Percentiles rank a stretch among this genome's conserved stretches.
Conservation (phyloP, 768 basidiomycete species). For the Lactifluus rugatus region DNA sequence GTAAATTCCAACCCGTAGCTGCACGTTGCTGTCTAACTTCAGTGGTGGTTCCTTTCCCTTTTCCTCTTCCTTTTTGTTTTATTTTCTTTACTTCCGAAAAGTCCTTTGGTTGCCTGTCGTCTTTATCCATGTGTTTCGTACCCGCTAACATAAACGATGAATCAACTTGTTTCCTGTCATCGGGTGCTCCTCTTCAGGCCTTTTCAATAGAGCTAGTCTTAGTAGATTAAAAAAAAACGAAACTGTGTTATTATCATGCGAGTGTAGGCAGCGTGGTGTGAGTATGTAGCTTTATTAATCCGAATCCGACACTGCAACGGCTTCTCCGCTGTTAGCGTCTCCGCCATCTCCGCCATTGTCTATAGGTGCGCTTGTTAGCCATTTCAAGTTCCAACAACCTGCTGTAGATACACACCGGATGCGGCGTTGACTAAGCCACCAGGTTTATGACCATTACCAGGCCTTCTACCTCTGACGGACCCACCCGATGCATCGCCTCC, state of each 20-base stretch:
- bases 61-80: constrained; percentile 15
- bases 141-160: constrained; percentile 12
- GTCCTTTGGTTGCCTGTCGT: not conserved
- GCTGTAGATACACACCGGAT: constrained; percentile 22
- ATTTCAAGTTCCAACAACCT: not conserved
- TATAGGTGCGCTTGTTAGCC: not conserved
- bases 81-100: constrained; percentile 20
- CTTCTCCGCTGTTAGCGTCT: constrained; percentile 8
- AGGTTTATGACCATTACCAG: not conserved
- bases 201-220: not conserved
- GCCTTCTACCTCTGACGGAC: constrained; percentile 13
- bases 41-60: constrained; percentile 1
- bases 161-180: not conserved
- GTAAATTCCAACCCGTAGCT: constrained; percentile 6
- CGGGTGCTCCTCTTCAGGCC: not conserved
- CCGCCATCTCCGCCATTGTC: constrained; percentile 14
- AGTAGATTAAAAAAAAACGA: not conserved
- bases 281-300: not conserved
- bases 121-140: constrained; percentile 2
- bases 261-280: not conserved
- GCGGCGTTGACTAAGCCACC: constrained; percentile 22
- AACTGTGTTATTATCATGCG: not conserved
- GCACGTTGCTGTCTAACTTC: too few relatives aligned
- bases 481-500: constrained; percentile 27
- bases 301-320: not conserved